Evolutionary conservation across 2,329 filamentous ascomycete species (phyloP), one percentile per base, ranked within the genome.

Genomic region (Fusarium sarcochroum): DNA sequence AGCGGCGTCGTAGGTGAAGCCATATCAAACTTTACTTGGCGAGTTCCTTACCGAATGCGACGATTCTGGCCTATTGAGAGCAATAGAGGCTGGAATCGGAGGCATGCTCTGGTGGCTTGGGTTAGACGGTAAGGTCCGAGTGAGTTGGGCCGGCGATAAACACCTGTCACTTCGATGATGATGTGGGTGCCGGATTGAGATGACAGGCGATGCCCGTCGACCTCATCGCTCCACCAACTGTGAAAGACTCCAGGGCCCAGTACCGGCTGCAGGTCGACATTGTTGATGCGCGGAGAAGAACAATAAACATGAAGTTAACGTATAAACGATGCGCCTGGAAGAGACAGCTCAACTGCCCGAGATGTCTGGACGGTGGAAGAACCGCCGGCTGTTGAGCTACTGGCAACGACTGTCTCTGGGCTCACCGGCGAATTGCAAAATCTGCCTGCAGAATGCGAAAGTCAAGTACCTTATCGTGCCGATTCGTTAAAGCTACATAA

Each of bases 61-160:
- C 56, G 51, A 32, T n/a, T 50, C 23, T 41, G 52, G n/a, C 46
- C 60, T 49, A 51, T 65, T 61, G 42, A 70, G 46, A 50, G 35
- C 57, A 48, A 50, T 37, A 54, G 32, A 63, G 46, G 54, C 38
- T 63, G 66, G 57, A 59, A 58, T 56, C 47, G 34, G 63, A 47
- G 51, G 51, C 42, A 50, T 44, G 17, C 58, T 53, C 59, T 45
- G 38, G 65, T 73, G 66, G 70, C 71, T 74, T 66, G 50, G 50
- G 47, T 34, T 49, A 17, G 50, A 60, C 70, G 71, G 71, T 56
- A 71, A 73, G 66, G 58, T 73, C 71, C 68, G 68, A 63, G 45
- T 58, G 63, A 42, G 63, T 66, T 71, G 52, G 68, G 62, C 69
- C 71, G 68, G 73, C 52, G 40, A 48, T 38, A 35, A 21, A 58